Conservation (phyloP, 192 early-diverging fungal genomes). For the Coemansia erecta region DNA sequence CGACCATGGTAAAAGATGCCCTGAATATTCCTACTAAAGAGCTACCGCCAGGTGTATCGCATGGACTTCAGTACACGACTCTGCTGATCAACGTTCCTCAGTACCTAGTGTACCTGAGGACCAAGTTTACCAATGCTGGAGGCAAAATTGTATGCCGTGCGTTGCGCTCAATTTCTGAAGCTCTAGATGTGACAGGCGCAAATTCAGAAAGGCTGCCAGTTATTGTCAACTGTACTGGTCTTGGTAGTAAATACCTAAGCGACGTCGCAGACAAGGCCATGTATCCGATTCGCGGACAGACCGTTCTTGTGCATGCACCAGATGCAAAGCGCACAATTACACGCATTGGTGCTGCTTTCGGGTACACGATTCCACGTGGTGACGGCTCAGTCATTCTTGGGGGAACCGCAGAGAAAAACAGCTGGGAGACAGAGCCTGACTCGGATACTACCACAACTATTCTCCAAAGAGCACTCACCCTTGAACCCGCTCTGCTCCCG, state of each 20-base stretch:
- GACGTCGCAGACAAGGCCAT: slow-evolving; percentile 72
- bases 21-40: slow-evolving; percentile 5
- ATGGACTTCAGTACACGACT: slow-evolving; percentile 36
- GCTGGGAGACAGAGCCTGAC: slow-evolving; percentile 40
- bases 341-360: slow-evolving; percentile 28
- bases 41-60: slow-evolving; percentile 12
- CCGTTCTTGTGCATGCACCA: slow-evolving; percentile 70
- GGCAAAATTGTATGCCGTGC: slow-evolving; percentile 10
- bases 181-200: background rate
- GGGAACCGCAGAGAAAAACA: slow-evolving; percentile 24
- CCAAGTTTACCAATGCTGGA: slow-evolving; percentile 15
- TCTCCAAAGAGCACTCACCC: slow-evolving; percentile 14
- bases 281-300: slow-evolving; percentile 81
- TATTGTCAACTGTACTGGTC: slow-evolving; percentile 80
- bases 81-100: slow-evolving; percentile 37
- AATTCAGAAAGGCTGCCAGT: slow-evolving; percentile 13
- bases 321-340: slow-evolving; percentile 64
- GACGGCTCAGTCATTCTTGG: slow-evolving; percentile 45
- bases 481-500: slow-evolving; percentile 54
- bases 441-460: slow-evolving; percentile 45
- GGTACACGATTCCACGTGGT: slow-evolving; percentile 46
- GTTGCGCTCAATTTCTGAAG: slow-evolving; percentile 21
- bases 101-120: slow-evolving; percentile 30
- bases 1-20: slow-evolving; percentile 6
- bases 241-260: slow-evolving; percentile 61